Evolutionary conservation across 2,329 filamentous ascomycete genomes (phyloP), one percentile per base, ranked within the genome.

Genomic region (Xylaria multiplex): DNA sequence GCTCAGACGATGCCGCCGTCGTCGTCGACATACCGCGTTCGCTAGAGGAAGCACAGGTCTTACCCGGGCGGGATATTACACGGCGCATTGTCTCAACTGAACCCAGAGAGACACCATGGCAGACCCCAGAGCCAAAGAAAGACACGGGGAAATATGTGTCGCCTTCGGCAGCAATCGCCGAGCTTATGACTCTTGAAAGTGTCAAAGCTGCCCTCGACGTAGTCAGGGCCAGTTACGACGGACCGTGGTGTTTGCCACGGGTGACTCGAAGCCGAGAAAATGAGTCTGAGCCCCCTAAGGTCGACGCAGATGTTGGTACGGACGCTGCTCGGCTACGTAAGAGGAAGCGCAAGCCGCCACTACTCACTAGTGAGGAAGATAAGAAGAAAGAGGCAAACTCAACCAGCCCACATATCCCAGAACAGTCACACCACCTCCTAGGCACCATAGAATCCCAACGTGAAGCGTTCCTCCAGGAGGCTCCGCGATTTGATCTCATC

Each of bases 1-100:
- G 83, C 69, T 71, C 77, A 1, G 79, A 81, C 53, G 74, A 78
- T 55, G 81, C 84, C 52, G 77, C 90, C 59, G 81, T 87, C 24
- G 76, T 93, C 30, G 77, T 93, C 58, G 91, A 94, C 73, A 86
- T 93, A 52, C 91, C 91, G 27, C 81, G 82, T 19, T 92, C 91
- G 1, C 85, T 93, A 45, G 88, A 91, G 70, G 82, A 87, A 66
- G 87, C 86, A 19, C 91, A 93, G 77, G 82, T 83, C 40, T 79
- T 80, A 13, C 75, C 79, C 6, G 78, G 77, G 35, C 71, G 80
- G 40, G 65, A 71, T 24, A 76, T 79, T 60, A 66, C 69, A 55
- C 79, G 80, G 57, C 80, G 81, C 62, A 78, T 88, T 53, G 70
- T 84, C 66, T 86, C 85, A 48, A 79, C 76, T 63, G 72, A 73